phyloP scores from a whole-genome alignment of 805 yeast genomes.

The Lipomyces chichibuensis region DNA sequence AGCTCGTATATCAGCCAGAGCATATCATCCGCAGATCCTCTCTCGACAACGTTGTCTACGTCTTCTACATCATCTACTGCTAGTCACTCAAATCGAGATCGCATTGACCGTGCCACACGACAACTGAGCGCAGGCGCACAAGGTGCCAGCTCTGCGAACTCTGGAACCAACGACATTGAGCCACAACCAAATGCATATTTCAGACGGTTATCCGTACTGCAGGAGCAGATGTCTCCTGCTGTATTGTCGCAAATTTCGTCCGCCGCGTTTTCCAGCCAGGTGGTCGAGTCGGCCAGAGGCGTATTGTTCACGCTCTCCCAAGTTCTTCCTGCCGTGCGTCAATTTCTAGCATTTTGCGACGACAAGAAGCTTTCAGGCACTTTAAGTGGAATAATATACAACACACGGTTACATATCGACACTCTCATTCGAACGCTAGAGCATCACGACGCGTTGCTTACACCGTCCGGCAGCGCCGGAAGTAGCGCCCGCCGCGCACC shows the following conservation, averaged over 20 bases:
- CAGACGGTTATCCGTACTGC: constrained; percentile 37
- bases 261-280: constrained; percentile 20
- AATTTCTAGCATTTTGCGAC: constrained; percentile 34
- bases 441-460: constrained; percentile 35
- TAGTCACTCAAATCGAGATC: constrained; percentile 6
- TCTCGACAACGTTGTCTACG: constrained; percentile 2
- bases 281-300: constrained; percentile 37
- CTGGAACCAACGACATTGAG: constrained; percentile 19
- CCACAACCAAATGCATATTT: constrained; percentile 37
- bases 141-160: background rate
- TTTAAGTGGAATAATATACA: constrained; percentile 28
- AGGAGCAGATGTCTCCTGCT: constrained; percentile 25
- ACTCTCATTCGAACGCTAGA: constrained; percentile 35
- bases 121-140: background rate
- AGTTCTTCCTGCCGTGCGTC: constrained; percentile 36
- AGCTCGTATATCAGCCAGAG: constrained; percentile 4
- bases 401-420: constrained; percentile 32
- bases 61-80: constrained; percentile 2
- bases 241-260: constrained; percentile 15
- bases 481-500: constrained; percentile 37
- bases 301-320: constrained; percentile 37
- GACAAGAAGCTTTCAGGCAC: constrained; percentile 31
- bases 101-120: background rate
- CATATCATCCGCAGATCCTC: background rate
- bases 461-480: constrained; percentile 23